Conservation (phyloP, 2,329 filamentous ascomycete genomes). For the Trichoderma citrinoviride region DNA sequence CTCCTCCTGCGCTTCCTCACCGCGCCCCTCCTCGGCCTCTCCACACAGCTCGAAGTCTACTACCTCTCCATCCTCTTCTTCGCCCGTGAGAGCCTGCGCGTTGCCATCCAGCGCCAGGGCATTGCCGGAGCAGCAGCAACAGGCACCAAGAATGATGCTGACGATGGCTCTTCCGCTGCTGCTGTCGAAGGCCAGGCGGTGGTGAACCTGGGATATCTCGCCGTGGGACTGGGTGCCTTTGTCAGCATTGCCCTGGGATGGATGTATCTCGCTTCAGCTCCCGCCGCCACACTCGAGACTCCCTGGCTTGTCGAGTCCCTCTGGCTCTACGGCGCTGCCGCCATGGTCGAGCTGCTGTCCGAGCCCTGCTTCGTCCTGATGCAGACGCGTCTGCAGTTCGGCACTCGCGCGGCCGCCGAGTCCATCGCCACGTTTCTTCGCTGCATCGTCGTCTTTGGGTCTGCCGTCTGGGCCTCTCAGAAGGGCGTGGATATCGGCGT, state of each 20-base stretch:
- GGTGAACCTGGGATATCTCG: constrained; percentile 84
- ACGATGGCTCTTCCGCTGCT: constrained; percentile 18
- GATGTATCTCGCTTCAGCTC: constrained; percentile 61
- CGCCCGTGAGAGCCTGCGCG: constrained; percentile 82
- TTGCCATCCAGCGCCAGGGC: constrained; percentile 82
- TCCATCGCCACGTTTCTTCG: constrained; percentile 75
- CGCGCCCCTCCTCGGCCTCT: constrained; percentile 77
- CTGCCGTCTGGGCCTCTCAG: constrained; percentile 62
- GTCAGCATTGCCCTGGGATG: constrained; percentile 63
- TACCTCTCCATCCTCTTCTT: constrained; percentile 94
- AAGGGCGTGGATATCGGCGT: constrained; percentile 61
- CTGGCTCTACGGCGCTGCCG: constrained; percentile 54
- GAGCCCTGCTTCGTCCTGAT: constrained; percentile 89
- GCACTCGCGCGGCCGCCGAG: constrained; percentile 77
- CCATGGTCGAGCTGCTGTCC: constrained; percentile 71
- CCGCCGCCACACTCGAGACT: constrained; percentile 49
- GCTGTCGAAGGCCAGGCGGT: constrained; percentile 63
- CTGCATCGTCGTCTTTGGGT: constrained; percentile 70
- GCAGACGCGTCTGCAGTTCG: constrained; percentile 77
- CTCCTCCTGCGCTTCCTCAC: constrained; percentile 84
- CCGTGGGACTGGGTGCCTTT: constrained; percentile 64
- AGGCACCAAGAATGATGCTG: constrained; percentile 16
- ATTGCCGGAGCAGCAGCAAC: constrained; percentile 20
- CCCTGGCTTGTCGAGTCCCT: constrained; percentile 60
- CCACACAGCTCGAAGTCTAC: constrained; percentile 88